Evolutionary conservation across 495 filamentous ascomycete genomes (phyloP).

Genomic region (Talaromyces liani): DNA sequence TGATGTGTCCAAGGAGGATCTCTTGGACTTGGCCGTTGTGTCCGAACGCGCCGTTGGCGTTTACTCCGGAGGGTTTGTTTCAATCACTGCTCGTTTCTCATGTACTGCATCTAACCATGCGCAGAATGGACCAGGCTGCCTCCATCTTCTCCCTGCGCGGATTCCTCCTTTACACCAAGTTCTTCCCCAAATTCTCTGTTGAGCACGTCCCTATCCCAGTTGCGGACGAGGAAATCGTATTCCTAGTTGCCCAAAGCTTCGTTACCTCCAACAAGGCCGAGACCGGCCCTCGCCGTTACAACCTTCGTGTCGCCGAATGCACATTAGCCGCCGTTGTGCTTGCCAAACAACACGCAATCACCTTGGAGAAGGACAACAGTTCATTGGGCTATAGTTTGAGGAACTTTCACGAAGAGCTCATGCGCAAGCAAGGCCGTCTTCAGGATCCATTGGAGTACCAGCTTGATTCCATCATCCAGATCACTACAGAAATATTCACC

Average conservation of each 20-base stretch:
- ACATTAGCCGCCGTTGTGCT: slow-evolving; percentile 77
- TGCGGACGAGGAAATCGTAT: slow-evolving; percentile 73
- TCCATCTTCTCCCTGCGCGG: slow-evolving; percentile 85
- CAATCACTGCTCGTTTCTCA: slow-evolving; percentile 2
- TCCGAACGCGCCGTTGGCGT: slow-evolving; percentile 93
- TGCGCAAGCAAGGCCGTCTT: slow-evolving; percentile 52
- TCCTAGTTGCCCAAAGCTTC: slow-evolving; percentile 91
- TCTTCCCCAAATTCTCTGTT: slow-evolving; percentile 71
- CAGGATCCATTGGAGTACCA: slow-evolving; percentile 53
- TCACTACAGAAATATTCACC: slow-evolving; percentile 55
- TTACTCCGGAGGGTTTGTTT: slow-evolving; percentile 80
- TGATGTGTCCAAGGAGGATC: slow-evolving; percentile 76
- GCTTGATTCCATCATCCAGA: slow-evolving; percentile 58
- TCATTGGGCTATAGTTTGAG: slow-evolving; percentile 79
- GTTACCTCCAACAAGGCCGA: slow-evolving; percentile 91
- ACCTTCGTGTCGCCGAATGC: slow-evolving; percentile 93
- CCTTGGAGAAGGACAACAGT: slow-evolving; percentile 69
- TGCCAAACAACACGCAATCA: slow-evolving; percentile 51
- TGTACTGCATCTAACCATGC: not conserved
- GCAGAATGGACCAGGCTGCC: slow-evolving; percentile 93
- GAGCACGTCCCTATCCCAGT: slow-evolving; percentile 78
- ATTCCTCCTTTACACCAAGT: slow-evolving; percentile 83
- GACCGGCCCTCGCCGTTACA: slow-evolving; percentile 88
- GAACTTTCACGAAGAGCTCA: slow-evolving; percentile 78
- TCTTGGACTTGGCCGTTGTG: slow-evolving; percentile 86